A percentile compares a stretch with the other conserved stretches of the same genome.
phyloP scores from a whole-genome alignment of 345 rosid genomes.

The Cardiospermum halicacabum region DNA sequence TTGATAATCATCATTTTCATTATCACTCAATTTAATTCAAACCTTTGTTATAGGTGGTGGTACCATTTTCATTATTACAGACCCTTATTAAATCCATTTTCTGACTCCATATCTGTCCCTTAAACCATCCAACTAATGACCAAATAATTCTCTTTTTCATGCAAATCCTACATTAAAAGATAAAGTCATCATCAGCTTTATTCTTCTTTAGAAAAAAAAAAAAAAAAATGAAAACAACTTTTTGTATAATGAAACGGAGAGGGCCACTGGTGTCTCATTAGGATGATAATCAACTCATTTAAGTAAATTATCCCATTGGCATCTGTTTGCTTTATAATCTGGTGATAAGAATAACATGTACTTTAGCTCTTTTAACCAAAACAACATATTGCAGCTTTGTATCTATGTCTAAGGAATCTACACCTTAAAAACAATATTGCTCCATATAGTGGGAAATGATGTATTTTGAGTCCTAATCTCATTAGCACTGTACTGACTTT shows the following conservation, averaged over 20 bases:
- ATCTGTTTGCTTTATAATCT: conserved; percentile 33
- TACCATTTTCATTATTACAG: conserved; percentile 5
- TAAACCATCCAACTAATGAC: neutral
- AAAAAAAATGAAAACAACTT: conserved; percentile 19
- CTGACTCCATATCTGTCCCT: neutral
- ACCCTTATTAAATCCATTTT: conserved; percentile 7
- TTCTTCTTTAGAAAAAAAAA: conserved; percentile 21
- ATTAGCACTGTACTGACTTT: too few species aligned
- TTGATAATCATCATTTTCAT: conserved; percentile 19
- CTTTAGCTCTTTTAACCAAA: conserved; percentile 10
- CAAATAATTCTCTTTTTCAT: neutral
- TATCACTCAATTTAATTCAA: neutral
- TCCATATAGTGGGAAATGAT: too few species aligned
- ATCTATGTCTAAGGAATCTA: conserved; percentile 25
- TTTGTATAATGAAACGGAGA: conserved; percentile 12
- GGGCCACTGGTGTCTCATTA: conserved; percentile 18
- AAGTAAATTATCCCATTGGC: conserved; percentile 42
- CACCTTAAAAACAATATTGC: too few species aligned
- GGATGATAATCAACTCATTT: conserved; percentile 17
- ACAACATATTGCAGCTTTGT: neutral
- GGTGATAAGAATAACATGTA: conserved; percentile 9
- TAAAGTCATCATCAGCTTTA: conserved; percentile 7
- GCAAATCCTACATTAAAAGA: conserved; percentile 24
- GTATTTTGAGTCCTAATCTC: too few species aligned
- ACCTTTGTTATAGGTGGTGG: conserved; percentile 2